phyloP scores from a whole-genome alignment of 2,329 filamentous ascomycete genomes.

The Aspergillus tanneri region DNA sequence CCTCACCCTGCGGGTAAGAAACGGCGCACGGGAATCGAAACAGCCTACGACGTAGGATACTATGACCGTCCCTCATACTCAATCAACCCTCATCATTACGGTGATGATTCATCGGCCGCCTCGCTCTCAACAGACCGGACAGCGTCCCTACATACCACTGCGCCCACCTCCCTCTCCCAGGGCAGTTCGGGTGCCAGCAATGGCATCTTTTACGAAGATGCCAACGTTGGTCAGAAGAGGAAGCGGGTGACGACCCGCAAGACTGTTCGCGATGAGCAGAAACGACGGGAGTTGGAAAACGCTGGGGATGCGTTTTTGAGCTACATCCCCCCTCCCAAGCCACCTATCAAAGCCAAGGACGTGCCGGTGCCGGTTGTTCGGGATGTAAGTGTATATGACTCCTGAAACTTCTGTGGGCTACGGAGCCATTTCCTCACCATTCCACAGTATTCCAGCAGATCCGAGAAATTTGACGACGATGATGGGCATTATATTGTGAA shows the following conservation, averaged over 20 bases:
- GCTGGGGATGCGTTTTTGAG: constrained; percentile 69
- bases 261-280: constrained; percentile 77
- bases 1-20: constrained; percentile 62
- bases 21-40: constrained; percentile 64
- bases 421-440: constrained; percentile 5
- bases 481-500: constrained; percentile 96
- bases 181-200: constrained; percentile 52
- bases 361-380: constrained; percentile 62
- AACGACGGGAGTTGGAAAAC: constrained; percentile 70
- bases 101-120: constrained; percentile 64
- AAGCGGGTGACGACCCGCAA: constrained; percentile 76
- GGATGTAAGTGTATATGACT: constrained; percentile 57
- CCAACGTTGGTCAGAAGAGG: constrained; percentile 77
- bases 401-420: neutral
- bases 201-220: constrained; percentile 64
- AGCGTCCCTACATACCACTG: constrained; percentile 80
- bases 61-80: constrained; percentile 71
- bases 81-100: constrained; percentile 68
- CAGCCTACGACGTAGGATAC: constrained; percentile 68
- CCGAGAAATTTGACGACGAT: constrained; percentile 85
- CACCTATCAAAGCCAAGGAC: constrained; percentile 84
- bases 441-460: constrained; percentile 48
- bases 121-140: constrained; percentile 81
- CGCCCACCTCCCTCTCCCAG: constrained; percentile 78
- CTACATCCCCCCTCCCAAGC: constrained; percentile 83